phyloP scores from a whole-genome alignment of 257 asterid genomes.

The Verbascum thapsus region DNA sequence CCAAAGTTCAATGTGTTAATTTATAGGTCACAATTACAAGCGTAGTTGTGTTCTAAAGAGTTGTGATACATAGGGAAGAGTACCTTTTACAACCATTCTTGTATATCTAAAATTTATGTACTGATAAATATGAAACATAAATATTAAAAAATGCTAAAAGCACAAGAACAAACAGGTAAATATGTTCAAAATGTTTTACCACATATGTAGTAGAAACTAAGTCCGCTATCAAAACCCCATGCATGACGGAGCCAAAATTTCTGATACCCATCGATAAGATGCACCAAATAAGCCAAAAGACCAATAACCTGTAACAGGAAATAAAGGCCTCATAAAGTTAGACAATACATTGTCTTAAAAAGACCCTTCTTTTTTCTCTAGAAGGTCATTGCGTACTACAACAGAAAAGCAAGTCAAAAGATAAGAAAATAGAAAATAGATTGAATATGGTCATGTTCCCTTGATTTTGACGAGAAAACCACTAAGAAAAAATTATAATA shows the following conservation, averaged over 20 bases:
- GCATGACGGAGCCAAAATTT: conserved; percentile 73
- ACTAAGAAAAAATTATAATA: too few relatives aligned
- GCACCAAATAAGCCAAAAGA: conserved; percentile 65
- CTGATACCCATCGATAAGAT: conserved; percentile 65
- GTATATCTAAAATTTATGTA: not conserved
- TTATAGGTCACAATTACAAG: not conserved
- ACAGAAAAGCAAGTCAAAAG: conserved; percentile 17
- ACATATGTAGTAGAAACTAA: conserved; percentile 86
- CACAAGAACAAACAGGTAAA: not conserved
- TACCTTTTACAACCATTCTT: not conserved
- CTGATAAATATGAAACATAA: not conserved
- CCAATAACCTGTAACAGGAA: conserved; percentile 67
- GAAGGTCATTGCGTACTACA: conserved; percentile 18
- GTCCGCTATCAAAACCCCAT: conserved; percentile 78
- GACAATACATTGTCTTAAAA: conserved; percentile 12
- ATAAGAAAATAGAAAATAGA: not conserved
- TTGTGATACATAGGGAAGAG: not conserved
- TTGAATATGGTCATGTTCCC: not conserved
- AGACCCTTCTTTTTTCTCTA: not conserved
- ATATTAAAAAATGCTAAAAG: too few relatives aligned
- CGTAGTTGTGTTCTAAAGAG: not conserved
- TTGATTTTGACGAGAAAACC: too few relatives aligned
- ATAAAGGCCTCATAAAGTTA: conserved; percentile 20
- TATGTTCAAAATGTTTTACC: conserved; percentile 52
- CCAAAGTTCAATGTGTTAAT: conserved; percentile 17